Evolutionary conservation across 2,329 filamentous ascomycete genomes (phyloP).

Genomic region (Akanthomyces dipterigenus): DNA sequence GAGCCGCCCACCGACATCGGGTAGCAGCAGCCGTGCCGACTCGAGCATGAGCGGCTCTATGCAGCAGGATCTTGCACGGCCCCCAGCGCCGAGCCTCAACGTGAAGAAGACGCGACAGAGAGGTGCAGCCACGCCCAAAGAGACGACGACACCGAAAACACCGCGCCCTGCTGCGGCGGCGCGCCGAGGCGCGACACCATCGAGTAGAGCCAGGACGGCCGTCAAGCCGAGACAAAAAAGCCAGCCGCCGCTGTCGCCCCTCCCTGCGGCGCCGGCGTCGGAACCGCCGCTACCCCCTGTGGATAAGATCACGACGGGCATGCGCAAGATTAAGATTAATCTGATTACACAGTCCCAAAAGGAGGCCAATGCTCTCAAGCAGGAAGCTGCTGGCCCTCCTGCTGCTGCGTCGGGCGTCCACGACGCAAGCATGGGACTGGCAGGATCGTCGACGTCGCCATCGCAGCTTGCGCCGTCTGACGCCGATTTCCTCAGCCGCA

Average conservation of each 20-base stretch:
- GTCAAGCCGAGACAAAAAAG: constrained; percentile 12
- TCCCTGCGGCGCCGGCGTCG: constrained; percentile 1
- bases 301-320: constrained; percentile 48
- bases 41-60: constrained; percentile 34
- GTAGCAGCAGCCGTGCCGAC: constrained; percentile 25
- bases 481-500: constrained; percentile 17
- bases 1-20: constrained; percentile 16
- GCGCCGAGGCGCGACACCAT: constrained; percentile 8
- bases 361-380: constrained; percentile 32
- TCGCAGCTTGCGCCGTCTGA: constrained; percentile 15
- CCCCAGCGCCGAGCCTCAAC: constrained; percentile 28
- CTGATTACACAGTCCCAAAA: constrained; percentile 52
- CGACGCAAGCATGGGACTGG: neutral
- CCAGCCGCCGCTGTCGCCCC: neutral
- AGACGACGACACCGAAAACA: constrained; percentile 23
- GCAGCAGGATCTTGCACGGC: constrained; percentile 25
- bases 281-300: constrained; percentile 21
- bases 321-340: constrained; percentile 59
- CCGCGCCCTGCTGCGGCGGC: neutral
- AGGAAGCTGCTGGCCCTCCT: neutral
- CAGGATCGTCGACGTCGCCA: constrained; percentile 6
- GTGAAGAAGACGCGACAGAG: constrained; percentile 55
- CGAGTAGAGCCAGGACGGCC: constrained; percentile 14
- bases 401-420: neutral
- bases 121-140: constrained; percentile 29